These are phyloP conservation scores for Coemansia sp. DNA, from an alignment of 192 early-diverging fungal species.

Conservation along the genomic window DNA sequence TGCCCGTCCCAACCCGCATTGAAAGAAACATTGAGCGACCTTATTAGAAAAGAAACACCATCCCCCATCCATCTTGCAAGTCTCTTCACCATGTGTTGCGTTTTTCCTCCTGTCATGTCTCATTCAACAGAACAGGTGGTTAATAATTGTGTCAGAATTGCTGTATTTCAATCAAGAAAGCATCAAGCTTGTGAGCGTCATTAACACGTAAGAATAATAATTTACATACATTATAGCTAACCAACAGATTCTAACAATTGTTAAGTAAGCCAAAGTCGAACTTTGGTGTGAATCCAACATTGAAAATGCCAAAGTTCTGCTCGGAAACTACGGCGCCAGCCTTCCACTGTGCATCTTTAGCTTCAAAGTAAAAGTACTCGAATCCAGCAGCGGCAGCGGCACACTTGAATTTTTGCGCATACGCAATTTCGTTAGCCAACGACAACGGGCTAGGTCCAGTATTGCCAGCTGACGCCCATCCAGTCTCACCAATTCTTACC, in stretches of 20 bases:
- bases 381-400: constrained; percentile 20
- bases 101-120: background rate
- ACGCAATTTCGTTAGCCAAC: constrained; percentile 32
- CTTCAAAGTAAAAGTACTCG: constrained; percentile 57
- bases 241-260: constrained; percentile 16
- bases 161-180: background rate
- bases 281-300: constrained; percentile 24
- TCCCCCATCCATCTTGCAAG: too few relatives aligned
- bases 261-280: constrained; percentile 33
- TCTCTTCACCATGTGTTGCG: background rate
- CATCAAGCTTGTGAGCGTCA: background rate
- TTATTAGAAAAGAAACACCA: background rate
- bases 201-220: background rate
- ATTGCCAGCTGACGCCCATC: constrained; percentile 47
- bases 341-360: constrained; percentile 55
- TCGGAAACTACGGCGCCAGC: constrained; percentile 17
- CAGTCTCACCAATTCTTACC: constrained; percentile 44
- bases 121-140: background rate
- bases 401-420: constrained; percentile 45
- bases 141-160: background rate
- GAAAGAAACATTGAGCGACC: background rate
- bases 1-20: background rate
- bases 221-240: background rate
- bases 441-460: constrained; percentile 42
- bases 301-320: constrained; percentile 53